A percentile compares a stretch with the other conserved stretches of the same genome.
phyloP scores from a whole-genome alignment of 768 basidiomycete genomes.

The Mycena pura region DNA sequence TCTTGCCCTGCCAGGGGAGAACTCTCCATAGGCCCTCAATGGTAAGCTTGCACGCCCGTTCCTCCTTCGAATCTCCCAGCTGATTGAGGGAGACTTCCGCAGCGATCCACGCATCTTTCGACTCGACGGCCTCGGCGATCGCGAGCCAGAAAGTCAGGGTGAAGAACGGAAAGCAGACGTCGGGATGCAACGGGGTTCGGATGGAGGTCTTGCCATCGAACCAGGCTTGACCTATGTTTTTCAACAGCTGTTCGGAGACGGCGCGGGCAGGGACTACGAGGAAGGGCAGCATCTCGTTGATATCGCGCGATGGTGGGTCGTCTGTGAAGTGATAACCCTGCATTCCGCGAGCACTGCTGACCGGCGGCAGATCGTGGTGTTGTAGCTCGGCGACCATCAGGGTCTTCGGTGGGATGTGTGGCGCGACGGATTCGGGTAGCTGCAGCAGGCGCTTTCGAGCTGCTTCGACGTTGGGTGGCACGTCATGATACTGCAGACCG shows the following conservation, averaged over 20 bases:
- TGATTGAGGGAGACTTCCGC: background rate
- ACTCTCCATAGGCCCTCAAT: background rate
- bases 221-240: conserved; percentile 3
- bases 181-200: background rate
- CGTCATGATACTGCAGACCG: background rate
- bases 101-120: background rate
- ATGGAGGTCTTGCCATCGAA: conserved; percentile 3
- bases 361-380: background rate
- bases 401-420: background rate
- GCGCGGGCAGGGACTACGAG: background rate
- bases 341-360: background rate
- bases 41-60: background rate
- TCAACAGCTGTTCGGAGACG: background rate
- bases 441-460: background rate
- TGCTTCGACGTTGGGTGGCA: background rate
- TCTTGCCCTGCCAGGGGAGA: background rate
- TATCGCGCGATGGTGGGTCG: background rate
- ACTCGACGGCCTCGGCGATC: background rate
- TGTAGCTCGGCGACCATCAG: background rate
- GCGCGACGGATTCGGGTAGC: background rate
- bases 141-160: background rate
- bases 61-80: background rate
- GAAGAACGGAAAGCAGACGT: background rate
- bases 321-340: too few species aligned
- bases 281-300: background rate